Base-by-base conservation (phyloP, 352 stramenopile species). In the Pythium phragmitis region DNA sequence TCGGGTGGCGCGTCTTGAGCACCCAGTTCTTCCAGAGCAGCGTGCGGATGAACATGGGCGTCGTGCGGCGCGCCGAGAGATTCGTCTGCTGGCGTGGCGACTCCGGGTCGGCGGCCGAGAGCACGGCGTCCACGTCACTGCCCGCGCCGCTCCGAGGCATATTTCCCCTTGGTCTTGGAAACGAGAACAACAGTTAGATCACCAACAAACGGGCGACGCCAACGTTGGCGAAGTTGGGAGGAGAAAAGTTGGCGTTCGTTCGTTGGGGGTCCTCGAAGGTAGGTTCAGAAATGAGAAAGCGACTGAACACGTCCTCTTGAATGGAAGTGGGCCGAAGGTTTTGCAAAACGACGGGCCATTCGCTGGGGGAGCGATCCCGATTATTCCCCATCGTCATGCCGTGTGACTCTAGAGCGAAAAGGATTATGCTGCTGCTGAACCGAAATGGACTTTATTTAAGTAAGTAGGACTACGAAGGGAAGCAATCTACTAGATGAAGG, bases 21-120 rank as follows among this genome's bases (percentile, higher is more conserved):
- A 75, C 67, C 68, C 71, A 83, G 57, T 91, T 89, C 65, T 91
- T 91, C 75, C 80, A 83, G 34, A 89, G 65, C 59, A 90, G 54
- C 41, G 77, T 74, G n/a, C 67, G 63, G 41, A 77, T 69, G 58
- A 65, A 64, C 57, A 49, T 58, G 28, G 37, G 23, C 37, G 68
- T 74, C 54, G 68, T 68, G 47, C 68, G 68, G 50, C 53, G 62
- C 49, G 53, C 16, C 41, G 68, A 62, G 2, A 74, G 60, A 19
- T 60, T 51, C 28, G 63, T 7, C 33, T 39, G 17, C 17, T 54
- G 11, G 7, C 23, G 12, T 2, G 36, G 17, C 34, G 36, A 42
- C 47, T 37, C 58, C 16, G 28, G 28, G 34, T 23, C 49, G 48
- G 43, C 36, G 21, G 49, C 45, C 39, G 23, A 17, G 19, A 54